phyloP scores from a whole-genome alignment of 148 eudicot genomes.

The Camellia lanceoleosa region DNA sequence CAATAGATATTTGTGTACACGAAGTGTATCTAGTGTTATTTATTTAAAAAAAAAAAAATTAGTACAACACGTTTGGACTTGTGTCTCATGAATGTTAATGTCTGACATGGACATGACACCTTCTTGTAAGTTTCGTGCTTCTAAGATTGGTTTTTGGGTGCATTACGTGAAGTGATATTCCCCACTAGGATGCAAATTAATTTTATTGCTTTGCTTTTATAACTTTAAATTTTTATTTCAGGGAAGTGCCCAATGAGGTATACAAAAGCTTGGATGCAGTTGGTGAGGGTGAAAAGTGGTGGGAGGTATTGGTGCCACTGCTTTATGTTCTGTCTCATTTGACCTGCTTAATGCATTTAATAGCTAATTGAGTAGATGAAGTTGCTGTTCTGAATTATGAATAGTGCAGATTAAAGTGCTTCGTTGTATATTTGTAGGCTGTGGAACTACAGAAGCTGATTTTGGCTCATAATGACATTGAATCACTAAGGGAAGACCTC shows the following conservation, averaged over 20 bases:
- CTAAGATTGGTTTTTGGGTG: neutral
- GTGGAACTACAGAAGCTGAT: conserved; percentile 97
- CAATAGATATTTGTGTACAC: too few relatives aligned
- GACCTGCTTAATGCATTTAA: conserved; percentile 7
- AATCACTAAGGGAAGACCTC: conserved; percentile 70
- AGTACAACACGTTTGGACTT: too few relatives aligned
- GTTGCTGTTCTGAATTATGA: neutral
- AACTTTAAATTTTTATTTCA: conserved; percentile 29
- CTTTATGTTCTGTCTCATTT: conserved; percentile 12
- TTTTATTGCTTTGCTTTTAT: neutral
- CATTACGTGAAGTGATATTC: neutral
- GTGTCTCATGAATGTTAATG: too few relatives aligned
- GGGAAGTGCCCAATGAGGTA: conserved; percentile 86
- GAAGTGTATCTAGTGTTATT: too few relatives aligned
- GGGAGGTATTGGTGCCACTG: conserved; percentile 66
- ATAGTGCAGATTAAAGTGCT: conserved; percentile 1
- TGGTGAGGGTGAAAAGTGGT: conserved; percentile 84
- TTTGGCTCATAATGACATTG: conserved; percentile 86
- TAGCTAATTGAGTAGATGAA: neutral
- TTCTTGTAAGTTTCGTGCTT: too few relatives aligned
- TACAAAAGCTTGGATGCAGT: conserved; percentile 80
- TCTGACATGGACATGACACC: too few relatives aligned
- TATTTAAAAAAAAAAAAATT: too few relatives aligned
- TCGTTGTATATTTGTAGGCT: conserved; percentile 42
- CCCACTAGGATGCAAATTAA: neutral